A percentile compares a stretch with the other conserved stretches of the same genome.
These are phyloP conservation scores for Saccharomycopsis amapae DNA, from an alignment of 805 yeast genomes.

Conservation along the genomic window DNA sequence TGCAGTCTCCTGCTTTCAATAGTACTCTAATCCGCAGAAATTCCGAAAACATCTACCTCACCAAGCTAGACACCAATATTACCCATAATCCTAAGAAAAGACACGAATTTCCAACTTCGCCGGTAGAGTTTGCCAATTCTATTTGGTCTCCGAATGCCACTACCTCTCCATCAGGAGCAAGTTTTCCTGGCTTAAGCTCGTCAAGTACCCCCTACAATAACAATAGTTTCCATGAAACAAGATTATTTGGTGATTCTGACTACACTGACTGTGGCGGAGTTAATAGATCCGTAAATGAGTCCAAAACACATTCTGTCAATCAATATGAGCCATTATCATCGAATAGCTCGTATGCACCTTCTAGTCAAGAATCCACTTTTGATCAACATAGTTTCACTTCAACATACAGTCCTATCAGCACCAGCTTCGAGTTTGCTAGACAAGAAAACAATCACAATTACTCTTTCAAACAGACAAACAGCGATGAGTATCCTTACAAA, in stretches of 20 bases:
- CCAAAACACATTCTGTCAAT: not conserved
- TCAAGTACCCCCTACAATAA: not conserved
- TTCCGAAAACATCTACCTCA: too few relatives aligned
- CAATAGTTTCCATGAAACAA: not conserved
- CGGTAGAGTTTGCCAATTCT: slow-evolving; percentile 1
- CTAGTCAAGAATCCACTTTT: not conserved
- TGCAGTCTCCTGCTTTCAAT: too few relatives aligned
- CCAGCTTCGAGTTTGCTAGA: too few relatives aligned
- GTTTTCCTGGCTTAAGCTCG: not conserved
- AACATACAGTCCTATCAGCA: too few relatives aligned
- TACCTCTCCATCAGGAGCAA: not conserved
- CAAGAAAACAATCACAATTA: not conserved
- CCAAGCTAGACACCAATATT: too few relatives aligned
- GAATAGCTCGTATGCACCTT: not conserved
- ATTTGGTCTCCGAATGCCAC: slow-evolving; percentile 4
- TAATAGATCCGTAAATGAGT: too few relatives aligned
- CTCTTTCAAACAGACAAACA: not conserved
- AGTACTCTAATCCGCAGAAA: too few relatives aligned
- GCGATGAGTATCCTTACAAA: too few relatives aligned
- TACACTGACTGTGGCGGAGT: too few relatives aligned
- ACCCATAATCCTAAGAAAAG: not conserved
- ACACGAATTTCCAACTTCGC: not conserved
- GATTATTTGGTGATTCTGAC: too few relatives aligned
- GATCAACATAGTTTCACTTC: not conserved
- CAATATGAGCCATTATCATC: not conserved